Base-by-base conservation (phyloP, 2,329 filamentous ascomycete species). In the Elsinoe necatrix region DNA sequence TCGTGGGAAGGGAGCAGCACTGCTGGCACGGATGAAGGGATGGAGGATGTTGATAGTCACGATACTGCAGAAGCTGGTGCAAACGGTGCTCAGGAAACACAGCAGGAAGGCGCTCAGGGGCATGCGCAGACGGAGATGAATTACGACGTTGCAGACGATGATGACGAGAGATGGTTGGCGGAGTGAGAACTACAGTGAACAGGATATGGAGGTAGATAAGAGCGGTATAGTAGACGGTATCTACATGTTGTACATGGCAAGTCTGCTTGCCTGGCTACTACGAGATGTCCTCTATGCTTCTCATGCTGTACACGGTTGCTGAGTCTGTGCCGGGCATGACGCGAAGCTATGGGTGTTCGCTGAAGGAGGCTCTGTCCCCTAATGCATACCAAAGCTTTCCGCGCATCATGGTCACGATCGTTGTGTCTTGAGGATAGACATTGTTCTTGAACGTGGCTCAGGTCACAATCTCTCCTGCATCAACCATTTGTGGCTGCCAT, bases 401-500 rank as follows among this genome's bases (percentile, higher is more conserved):
- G 34, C 9, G 14, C 3, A 12, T 4, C 14, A 37, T 37, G 9
- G 4, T 37, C 12, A 37, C 34, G 14, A 9, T 29, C 4, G 9
- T 9, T 29, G 27, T 29, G 9, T 29, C 27, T 29, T 29, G 27
- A 4, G 27, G 27, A 29, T 29, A 9, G 9, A 4, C 27, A 29
- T 29, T 29, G 16, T 12, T 9, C 3, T 20, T 18, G 25, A 18
- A 11, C 7, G 14, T 52, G 4, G 41, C 16, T 61, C 59, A 73
- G 54, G 70, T 71, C 56, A 82, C 71, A 57, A 83, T 74, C 68
- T 83, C 80, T 12, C 80, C 80, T 51, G 75, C 70, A 68, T 83
- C 80, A 56, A 83, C 71, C 68, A 79, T 72, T 58, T 79, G 76
- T n/a, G 79, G 75, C 64, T 73, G 75, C 75, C 79, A 83, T 23